Evolutionary conservation across 1,284 basidiomycete species (phyloP), one percentile per base, ranked within the genome.

Genomic region (Trametes versicolor): DNA sequence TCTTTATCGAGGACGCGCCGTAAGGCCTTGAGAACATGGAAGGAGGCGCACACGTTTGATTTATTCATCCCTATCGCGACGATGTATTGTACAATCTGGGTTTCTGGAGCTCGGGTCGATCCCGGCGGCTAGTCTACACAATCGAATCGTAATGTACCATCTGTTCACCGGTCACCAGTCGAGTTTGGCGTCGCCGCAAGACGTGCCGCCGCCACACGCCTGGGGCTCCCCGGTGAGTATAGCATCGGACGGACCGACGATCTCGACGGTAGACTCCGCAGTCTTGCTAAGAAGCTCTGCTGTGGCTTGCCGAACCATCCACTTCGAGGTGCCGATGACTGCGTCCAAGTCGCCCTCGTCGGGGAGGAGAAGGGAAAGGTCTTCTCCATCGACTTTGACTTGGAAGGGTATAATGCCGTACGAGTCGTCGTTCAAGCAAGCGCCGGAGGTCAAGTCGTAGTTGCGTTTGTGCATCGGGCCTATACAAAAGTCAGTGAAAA

Each of bases 401-500:
- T 91, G 85, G 67, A 94, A 93, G 0, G 88, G 78, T 67, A 92
- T 79, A 64, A 94, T 87, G 58, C 82, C 82, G 77, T 88, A 92
- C 10, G 89, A 83, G 32, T 78, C 74, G 71, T 92, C 90, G 71
- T 87, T 91, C 48, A 88, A 77, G 73, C 89, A 91, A 57, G 83
- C 81, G 2, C 90, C 90, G 4, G 80, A 80, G 12, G 81, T 79
- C 41, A 92, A 81, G 12, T 82, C 79, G 76, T 87, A 93, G 76
- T 92, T 91, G 23, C 87, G 82, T 76, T 93, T 94, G 78, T 92
- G 91, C 63, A 93, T 78, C 0, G 90, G 91, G 72, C 90, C 89
- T 71, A 70, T 27, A 21, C 39, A 13, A 15, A 21, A 6, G 36
- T 41, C 25, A 62, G n/a, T 9, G 15, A 37, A 65, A 36, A 55